Conservation (phyloP, 495 filamentous ascomycete genomes). For the Penicillium egyptiacum region DNA sequence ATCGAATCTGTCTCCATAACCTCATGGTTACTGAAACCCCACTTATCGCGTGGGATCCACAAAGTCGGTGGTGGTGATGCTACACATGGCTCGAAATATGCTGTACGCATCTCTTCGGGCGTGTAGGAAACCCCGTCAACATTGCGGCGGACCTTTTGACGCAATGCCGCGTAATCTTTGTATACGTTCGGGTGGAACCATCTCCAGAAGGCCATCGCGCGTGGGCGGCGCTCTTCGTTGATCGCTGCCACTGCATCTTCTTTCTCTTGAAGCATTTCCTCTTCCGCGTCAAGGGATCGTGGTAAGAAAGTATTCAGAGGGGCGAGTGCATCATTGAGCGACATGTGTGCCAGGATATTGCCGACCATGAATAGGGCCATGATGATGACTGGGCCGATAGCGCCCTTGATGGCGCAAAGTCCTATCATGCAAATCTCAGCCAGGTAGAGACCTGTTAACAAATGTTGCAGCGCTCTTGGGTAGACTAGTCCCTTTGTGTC, state of each 20-base stretch:
- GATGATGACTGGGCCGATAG: constrained; percentile 72
- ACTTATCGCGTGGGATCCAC: constrained; percentile 70
- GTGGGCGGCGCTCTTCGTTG: constrained; percentile 27
- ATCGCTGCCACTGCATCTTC: constrained; percentile 32
- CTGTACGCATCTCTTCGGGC: constrained; percentile 53
- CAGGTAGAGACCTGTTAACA: constrained; percentile 81
- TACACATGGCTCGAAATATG: constrained; percentile 69
- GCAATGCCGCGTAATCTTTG: constrained; percentile 65
- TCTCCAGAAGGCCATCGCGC: constrained; percentile 49
- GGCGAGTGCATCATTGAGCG: constrained; percentile 69
- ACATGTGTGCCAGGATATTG: constrained; percentile 74
- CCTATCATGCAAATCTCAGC: constrained; percentile 83
- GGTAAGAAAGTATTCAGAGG: constrained; percentile 78
- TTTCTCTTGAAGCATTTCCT: constrained; percentile 40
- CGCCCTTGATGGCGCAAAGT: constrained; percentile 69
- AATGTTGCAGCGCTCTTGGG: constrained; percentile 80
- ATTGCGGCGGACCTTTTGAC: constrained; percentile 65
- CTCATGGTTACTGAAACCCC: constrained; percentile 63
- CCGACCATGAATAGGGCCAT: constrained; percentile 76
- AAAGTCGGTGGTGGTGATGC: constrained; percentile 57
- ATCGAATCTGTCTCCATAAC: constrained; percentile 54
- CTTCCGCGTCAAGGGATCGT: constrained; percentile 50
- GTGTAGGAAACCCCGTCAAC: constrained; percentile 53
- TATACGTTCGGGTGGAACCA: constrained; percentile 80
- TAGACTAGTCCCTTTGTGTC: constrained; percentile 90